Base-by-base conservation (phyloP, 192 early-diverging fungal genomes). In the Coemansia sp. region DNA sequence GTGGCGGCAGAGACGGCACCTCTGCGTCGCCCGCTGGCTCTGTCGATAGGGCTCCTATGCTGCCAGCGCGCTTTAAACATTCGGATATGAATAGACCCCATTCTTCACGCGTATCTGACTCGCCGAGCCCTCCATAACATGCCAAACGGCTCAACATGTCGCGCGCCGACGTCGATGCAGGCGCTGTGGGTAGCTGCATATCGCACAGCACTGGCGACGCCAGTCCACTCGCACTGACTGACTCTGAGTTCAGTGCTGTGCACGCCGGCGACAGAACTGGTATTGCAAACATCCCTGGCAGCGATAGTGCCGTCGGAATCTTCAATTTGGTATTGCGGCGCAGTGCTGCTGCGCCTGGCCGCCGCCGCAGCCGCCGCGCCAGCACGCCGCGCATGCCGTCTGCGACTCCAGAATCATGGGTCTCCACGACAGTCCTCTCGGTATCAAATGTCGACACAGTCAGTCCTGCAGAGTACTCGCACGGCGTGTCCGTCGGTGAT, bases 131-230 rank as follows among this genome's bases (percentile, higher is more conserved):
- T 23, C 60, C 50, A 45, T 58, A 56, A 2, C 54, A 56, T 11
- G 70, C 76, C 60, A 79, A 38, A 3, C 72, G 76, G 41, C 76
- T 70, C 24, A 79, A 71, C 76, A 79, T 79, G 37, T 56, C 72
- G 41, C 70, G 76, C 14, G 76, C 75, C 19, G 59, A 63, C 17
- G 43, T 45, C 17, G 70, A 62, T 10, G 52, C 66, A n/a, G 11
- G 76, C 60, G 2, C 53, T 63, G 19, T 45, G 55, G 22, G 54
- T 19, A 15, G 58, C 62, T 5, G 27, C 54, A 60, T 19, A 32
- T 23, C 24, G 24, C 27, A 61, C 19, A 38, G 55, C 56, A 55
- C 38, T 14, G 71, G 71, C 37, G 71, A 73, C 14, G 60, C 71
- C 60, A 62, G 48, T 11, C 50, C 62, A 45, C 71, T 73, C 5